Conservation (phyloP, 1,284 basidiomycete genomes). For the Taiwanofungus camphoratus region DNA sequence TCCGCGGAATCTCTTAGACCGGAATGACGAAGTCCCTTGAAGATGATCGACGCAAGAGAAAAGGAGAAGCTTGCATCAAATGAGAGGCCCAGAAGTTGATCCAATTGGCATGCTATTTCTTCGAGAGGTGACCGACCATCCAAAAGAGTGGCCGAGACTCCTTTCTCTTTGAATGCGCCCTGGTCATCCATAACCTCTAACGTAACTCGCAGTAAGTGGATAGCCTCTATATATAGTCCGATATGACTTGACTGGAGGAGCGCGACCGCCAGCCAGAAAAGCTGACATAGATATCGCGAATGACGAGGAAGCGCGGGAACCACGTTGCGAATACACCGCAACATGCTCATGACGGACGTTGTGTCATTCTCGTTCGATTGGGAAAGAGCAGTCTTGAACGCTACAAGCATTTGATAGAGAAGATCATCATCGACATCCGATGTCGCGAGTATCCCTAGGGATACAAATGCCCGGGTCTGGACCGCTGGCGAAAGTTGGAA, state of each 20-base stretch:
- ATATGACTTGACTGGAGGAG: constrained; percentile 75
- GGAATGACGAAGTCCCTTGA: constrained; percentile 78
- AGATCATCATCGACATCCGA: constrained; percentile 85
- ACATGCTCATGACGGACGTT: constrained; percentile 78
- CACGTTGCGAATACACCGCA: constrained; percentile 77
- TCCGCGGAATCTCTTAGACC: constrained; percentile 57
- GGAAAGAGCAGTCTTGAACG: constrained; percentile 62
- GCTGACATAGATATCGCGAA: constrained; percentile 67
- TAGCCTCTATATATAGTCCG: constrained; percentile 69
- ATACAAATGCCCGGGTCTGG: constrained; percentile 85
- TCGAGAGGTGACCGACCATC: constrained; percentile 62
- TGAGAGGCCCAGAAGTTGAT: constrained; percentile 67
- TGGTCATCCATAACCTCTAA: constrained; percentile 63
- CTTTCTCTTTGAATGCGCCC: constrained; percentile 46
- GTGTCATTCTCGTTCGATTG: constrained; percentile 67
- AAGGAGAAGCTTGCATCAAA: constrained; percentile 81
- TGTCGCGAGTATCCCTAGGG: constrained; percentile 75
- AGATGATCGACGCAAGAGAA: constrained; percentile 74
- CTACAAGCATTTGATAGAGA: constrained; percentile 84
- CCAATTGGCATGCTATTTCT: constrained; percentile 69
- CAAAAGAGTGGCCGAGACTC: constrained; percentile 56
- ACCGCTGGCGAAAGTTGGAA: constrained; percentile 91
- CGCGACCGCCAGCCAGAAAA: constrained; percentile 85
- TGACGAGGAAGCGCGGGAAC: constrained; percentile 63
- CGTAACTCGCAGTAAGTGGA: constrained; percentile 58